These are phyloP conservation scores for Golubevia sp. DNA, from an alignment of 1,284 basidiomycete genomes.

Conservation along the genomic window DNA sequence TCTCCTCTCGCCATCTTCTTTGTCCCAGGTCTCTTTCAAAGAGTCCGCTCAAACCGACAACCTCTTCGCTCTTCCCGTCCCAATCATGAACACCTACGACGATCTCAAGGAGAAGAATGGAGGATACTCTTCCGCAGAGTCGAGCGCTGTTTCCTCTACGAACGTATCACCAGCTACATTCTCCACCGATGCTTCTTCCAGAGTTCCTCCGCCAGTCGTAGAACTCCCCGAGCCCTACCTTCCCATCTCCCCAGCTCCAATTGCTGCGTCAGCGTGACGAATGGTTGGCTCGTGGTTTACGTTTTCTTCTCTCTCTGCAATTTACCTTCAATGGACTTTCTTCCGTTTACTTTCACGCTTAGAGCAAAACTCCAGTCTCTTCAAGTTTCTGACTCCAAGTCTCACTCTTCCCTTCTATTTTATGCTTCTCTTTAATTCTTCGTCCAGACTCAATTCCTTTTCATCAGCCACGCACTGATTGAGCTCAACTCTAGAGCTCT, in stretches of 20 bases:
- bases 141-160: background rate
- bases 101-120: background rate
- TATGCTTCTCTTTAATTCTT: too few relatives aligned
- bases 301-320: background rate
- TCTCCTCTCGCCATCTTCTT: background rate
- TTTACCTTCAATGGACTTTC: background rate
- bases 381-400: background rate
- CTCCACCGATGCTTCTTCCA: background rate
- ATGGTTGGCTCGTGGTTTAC: background rate
- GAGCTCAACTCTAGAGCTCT: too few relatives aligned
- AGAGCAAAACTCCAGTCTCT: background rate
- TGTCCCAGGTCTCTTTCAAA: background rate
- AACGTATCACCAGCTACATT: background rate
- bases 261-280: background rate
- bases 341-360: background rate
- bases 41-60: background rate
- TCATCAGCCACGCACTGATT: too few relatives aligned
- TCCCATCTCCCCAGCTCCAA: background rate
- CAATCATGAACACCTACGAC: background rate
- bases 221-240: background rate
- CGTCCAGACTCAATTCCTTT: too few relatives aligned
- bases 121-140: background rate
- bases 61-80: background rate
- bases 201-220: background rate
- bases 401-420: background rate